A percentile compares a stretch with the other conserved stretches of the same genome.
These are phyloP conservation scores for Didymella pomorum DNA, from an alignment of 2,329 filamentous ascomycete species.

Conservation along the genomic window DNA sequence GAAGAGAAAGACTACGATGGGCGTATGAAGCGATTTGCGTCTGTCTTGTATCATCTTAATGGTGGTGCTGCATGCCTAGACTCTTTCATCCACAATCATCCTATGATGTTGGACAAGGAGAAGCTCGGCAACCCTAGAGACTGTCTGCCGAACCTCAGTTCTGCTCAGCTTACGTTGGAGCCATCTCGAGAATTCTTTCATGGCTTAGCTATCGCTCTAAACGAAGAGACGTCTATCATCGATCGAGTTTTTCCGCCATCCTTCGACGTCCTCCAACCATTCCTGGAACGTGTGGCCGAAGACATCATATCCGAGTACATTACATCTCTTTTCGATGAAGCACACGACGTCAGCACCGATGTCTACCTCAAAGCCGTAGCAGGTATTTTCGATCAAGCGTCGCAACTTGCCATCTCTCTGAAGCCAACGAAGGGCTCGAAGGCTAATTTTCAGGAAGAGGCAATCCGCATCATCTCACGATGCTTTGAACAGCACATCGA, in stretches of 20 bases:
- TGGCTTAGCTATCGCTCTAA: slow-evolving; percentile 74
- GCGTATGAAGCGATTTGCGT: slow-evolving; percentile 86
- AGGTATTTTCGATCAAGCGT: slow-evolving; percentile 84
- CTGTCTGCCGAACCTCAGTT: slow-evolving; percentile 74
- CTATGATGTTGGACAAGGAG: slow-evolving; percentile 77
- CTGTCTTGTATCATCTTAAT: slow-evolving; percentile 83
- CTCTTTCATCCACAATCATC: slow-evolving; percentile 87
- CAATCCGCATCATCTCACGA: slow-evolving; percentile 71
- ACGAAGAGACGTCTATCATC: slow-evolving; percentile 83
- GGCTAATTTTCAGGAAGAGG: slow-evolving; percentile 68
- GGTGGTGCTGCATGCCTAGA: slow-evolving; percentile 81
- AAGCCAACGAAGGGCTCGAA: slow-evolving; percentile 70
- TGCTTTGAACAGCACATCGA: slow-evolving; percentile 95
- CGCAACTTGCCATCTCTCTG: slow-evolving; percentile 78
- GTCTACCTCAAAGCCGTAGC: slow-evolving; percentile 87
- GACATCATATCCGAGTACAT: slow-evolving; percentile 86
- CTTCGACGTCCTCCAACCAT: slow-evolving; percentile 74
- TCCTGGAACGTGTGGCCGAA: slow-evolving; percentile 83
- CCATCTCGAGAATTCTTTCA: slow-evolving; percentile 85
- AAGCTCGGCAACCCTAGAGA: slow-evolving; percentile 78
- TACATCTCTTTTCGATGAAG: slow-evolving; percentile 84
- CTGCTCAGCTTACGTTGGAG: slow-evolving; percentile 74
- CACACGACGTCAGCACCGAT: slow-evolving; percentile 76
- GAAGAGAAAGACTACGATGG: slow-evolving; percentile 88
- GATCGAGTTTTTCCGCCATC: slow-evolving; percentile 80